Base-by-base conservation (phyloP, 352 stramenopile genomes). In the Globisporangium paddicum region DNA sequence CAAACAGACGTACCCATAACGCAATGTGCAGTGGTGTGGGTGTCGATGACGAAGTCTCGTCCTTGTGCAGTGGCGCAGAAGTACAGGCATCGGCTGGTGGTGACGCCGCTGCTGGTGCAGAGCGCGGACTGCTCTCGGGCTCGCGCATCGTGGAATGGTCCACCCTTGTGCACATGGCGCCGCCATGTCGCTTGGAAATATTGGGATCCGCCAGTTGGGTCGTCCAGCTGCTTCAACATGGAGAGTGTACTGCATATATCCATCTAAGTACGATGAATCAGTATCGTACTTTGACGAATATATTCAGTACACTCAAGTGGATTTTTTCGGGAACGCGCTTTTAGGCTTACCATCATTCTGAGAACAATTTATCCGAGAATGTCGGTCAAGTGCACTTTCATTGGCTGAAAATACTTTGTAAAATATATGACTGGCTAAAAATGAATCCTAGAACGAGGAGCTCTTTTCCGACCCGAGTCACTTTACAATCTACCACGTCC, bases 1-100 rank as follows among this genome's bases (percentile, higher is more conserved):
- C n/a, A n/a, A n/a, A 28, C 11, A 32, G 1, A 57, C 71, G 48
- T 53, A 86, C 79, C 79, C 79, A 89, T 45, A 89, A 56, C 35
- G 79, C 76, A 38, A 89, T 69, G 51, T 89, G 79, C 4, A 89
- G 74, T 8, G 68, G 56, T 13, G 79, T 78, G 32, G 68, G 70
- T 5, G 44, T 6, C 5, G 13, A 26, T n/a, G 19, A 16, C 42
- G 5, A 19, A 16, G 19, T 32, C 30, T 40, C 42, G n/a, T 47
- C 7, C 28, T 41, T 34, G 30, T 54, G 34, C 54, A n/a, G n/a
- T n/a, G 8, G 1, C 7, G 23, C 5, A 38, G 13, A 34, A 8
- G 6, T 21, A 25, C 13, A 35, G 14, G 1, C 37, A 26, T 25
- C n/a, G 35, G 23, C 16, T 19, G 23, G 16, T 38, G 51, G 13